phyloP scores from a whole-genome alignment of 345 rosid genomes.

The Citrus australasica region DNA sequence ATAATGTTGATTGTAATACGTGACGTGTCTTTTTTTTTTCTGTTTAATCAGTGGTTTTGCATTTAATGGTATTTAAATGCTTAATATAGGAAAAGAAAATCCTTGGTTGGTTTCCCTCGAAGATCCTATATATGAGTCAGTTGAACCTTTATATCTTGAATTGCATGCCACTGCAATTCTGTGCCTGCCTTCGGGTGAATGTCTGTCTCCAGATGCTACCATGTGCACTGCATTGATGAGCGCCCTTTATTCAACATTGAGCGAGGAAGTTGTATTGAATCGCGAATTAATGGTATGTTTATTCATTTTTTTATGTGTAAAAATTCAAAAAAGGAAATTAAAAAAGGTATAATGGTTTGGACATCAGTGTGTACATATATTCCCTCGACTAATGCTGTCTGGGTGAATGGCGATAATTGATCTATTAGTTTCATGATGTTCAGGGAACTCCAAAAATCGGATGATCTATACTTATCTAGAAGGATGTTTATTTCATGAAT shows the following conservation, averaged over 20 bases:
- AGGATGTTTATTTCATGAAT: background rate
- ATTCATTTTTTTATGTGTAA: background rate
- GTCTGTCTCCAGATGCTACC: slow-evolving; percentile 83
- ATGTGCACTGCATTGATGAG: slow-evolving; percentile 88
- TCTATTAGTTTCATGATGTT: background rate
- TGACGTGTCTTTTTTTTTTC: background rate
- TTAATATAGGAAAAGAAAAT: slow-evolving; percentile 51
- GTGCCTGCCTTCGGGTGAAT: slow-evolving; percentile 93
- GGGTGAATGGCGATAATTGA: background rate
- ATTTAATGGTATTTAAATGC: slow-evolving; percentile 20
- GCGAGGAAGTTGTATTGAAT: slow-evolving; percentile 71
- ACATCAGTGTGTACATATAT: background rate
- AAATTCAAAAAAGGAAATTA: background rate
- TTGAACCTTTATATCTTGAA: slow-evolving; percentile 52
- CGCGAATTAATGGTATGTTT: slow-evolving; percentile 77
- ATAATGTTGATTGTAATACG: background rate
- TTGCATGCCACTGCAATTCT: slow-evolving; percentile 89
- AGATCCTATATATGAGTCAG: slow-evolving; percentile 49
- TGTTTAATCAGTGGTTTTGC: slow-evolving; percentile 6
- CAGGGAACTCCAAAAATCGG: background rate
- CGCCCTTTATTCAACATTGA: slow-evolving; percentile 79
- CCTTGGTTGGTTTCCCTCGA: slow-evolving; percentile 72
- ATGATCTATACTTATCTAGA: background rate
- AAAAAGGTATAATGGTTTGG: background rate
- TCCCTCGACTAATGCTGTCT: background rate